phyloP scores from a whole-genome alignment of 176 grass and related monocot genomes.

The Typha latifolia region DNA sequence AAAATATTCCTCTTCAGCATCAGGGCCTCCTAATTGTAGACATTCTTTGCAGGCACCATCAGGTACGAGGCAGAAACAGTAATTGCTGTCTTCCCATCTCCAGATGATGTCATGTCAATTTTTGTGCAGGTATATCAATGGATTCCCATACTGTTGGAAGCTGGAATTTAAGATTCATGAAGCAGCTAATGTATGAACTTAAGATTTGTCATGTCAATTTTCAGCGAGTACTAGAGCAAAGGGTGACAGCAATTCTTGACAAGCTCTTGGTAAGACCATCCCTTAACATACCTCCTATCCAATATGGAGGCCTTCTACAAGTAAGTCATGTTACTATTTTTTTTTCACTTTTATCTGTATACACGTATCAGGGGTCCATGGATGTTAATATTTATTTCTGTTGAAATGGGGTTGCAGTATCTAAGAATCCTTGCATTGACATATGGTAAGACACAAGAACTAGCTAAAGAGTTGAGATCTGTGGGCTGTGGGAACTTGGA shows the following conservation, averaged over 20 bases:
- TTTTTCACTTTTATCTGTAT: not conserved
- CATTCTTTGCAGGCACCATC: slow-evolving; percentile 63
- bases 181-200: slow-evolving; percentile 27
- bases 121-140: slow-evolving; percentile 74
- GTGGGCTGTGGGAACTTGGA: slow-evolving; percentile 98
- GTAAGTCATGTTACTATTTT: slow-evolving; percentile 39
- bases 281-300: slow-evolving; percentile 70
- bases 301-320: slow-evolving; percentile 66
- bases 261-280: slow-evolving; percentile 81
- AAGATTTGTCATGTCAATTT: slow-evolving; percentile 21
- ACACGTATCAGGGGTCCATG: not conserved
- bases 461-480: slow-evolving; percentile 89
- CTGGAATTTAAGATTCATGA: not conserved
- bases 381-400: slow-evolving; percentile 18
- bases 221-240: slow-evolving; percentile 98
- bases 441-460: slow-evolving; percentile 85
- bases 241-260: slow-evolving; percentile 87
- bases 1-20: not conserved
- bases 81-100: slow-evolving; percentile 90
- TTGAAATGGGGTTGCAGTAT: slow-evolving; percentile 58
- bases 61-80: slow-evolving; percentile 86
- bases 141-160: slow-evolving; percentile 16
- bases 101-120: slow-evolving; percentile 97
- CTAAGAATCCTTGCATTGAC: slow-evolving; percentile 82
- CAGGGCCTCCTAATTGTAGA: not conserved